Percentiles rank a stretch among this genome's conserved stretches.
These are phyloP conservation scores for Celoporthe dispersa DNA, from an alignment of 2,329 filamentous ascomycete species.

Conservation along the genomic window DNA sequence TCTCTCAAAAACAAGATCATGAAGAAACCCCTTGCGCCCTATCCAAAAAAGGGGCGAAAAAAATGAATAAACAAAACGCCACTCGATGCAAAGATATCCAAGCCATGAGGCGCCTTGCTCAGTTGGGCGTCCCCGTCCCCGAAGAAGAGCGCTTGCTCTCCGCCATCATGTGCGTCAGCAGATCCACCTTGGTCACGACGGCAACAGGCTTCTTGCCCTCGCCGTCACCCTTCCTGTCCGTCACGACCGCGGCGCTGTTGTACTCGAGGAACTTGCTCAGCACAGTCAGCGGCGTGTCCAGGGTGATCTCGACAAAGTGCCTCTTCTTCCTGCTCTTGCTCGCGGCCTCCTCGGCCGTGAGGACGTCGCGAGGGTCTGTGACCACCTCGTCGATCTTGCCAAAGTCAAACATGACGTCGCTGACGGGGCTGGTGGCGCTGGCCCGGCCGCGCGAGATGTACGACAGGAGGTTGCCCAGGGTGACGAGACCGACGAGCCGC, in stretches of 20 bases:
- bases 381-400: slow-evolving; percentile 83
- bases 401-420: slow-evolving; percentile 97
- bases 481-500: slow-evolving; percentile 88
- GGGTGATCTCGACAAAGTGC: slow-evolving; percentile 91
- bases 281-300: slow-evolving; percentile 81
- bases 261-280: slow-evolving; percentile 96
- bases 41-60: too few species aligned
- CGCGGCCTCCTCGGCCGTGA: slow-evolving; percentile 42
- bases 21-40: background rate
- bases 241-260: slow-evolving; percentile 96
- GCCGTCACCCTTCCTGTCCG: slow-evolving; percentile 67
- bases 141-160: slow-evolving; percentile 46
- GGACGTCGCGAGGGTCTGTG: slow-evolving; percentile 78
- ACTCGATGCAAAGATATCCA: slow-evolving; percentile 16
- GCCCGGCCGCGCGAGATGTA: slow-evolving; percentile 87
- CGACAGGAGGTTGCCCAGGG: slow-evolving; percentile 89
- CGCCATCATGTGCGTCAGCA: slow-evolving; percentile 90
- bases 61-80: too few species aligned
- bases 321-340: slow-evolving; percentile 62
- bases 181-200: slow-evolving; percentile 94
- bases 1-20: slow-evolving; percentile 9
- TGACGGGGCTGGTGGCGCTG: slow-evolving; percentile 72
- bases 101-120: slow-evolving; percentile 10
- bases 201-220: slow-evolving; percentile 77
- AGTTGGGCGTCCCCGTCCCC: slow-evolving; percentile 26